Evolutionary conservation across 2,329 filamentous ascomycete genomes (phyloP).

Genomic region (Pseudogymnoascus sp.): DNA sequence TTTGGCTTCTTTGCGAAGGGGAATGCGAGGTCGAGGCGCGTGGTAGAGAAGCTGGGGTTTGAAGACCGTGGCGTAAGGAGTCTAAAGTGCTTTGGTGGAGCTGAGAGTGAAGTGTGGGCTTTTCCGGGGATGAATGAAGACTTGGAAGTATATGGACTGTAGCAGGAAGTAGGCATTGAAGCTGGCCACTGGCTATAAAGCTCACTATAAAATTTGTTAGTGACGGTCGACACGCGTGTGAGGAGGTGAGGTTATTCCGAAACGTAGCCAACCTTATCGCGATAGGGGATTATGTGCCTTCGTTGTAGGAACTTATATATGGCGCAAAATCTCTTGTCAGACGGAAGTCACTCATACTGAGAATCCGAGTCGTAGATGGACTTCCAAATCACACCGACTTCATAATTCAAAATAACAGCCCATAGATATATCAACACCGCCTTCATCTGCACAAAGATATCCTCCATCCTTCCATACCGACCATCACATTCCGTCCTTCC

Average conservation of each 20-base stretch:
- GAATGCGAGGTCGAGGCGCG: too few relatives aligned
- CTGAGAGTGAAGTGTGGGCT: neutral
- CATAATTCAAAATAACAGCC: neutral
- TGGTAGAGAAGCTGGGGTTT: too few relatives aligned
- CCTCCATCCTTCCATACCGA: neutral
- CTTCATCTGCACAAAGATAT: neutral
- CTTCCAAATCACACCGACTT: neutral
- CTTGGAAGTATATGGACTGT: neutral
- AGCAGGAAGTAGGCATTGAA: neutral
- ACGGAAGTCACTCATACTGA: neutral
- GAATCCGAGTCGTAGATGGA: neutral
- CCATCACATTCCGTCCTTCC: neutral
- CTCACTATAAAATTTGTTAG: neutral
- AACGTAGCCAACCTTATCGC: neutral
- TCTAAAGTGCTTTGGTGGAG: neutral
- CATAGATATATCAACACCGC: neutral
- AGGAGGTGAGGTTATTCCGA: too few relatives aligned
- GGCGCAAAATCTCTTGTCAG: neutral
- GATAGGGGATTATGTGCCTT: too few relatives aligned
- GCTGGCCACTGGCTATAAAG: neutral
- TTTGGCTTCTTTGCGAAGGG: too few relatives aligned
- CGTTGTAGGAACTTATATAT: neutral
- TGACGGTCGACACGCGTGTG: too few relatives aligned
- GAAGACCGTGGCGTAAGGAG: conserved; percentile 18
- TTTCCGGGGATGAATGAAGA: neutral